Percentiles rank a stretch among this genome's conserved stretches.
Evolutionary conservation across 441 rosid species (phyloP).

Genomic region (Kokia cookei): DNA sequence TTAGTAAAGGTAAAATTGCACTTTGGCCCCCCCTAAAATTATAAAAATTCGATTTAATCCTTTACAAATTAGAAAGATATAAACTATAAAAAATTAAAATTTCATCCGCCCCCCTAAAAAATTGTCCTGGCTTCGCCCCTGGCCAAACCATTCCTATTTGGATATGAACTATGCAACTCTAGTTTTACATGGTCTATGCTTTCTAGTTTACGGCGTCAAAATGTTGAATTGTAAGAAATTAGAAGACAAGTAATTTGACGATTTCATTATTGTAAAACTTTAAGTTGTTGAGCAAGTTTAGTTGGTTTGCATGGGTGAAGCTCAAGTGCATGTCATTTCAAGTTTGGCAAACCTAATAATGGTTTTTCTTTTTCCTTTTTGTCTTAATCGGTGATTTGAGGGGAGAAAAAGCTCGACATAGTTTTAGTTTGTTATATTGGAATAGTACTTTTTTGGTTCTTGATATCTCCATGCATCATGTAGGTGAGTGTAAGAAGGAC

Average conservation of each 20-base stretch:
- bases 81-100: too few species aligned
- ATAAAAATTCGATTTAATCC: too few species aligned
- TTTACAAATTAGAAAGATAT: too few species aligned
- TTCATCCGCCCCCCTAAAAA: too few species aligned
- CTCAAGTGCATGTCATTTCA: neutral
- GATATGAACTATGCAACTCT: neutral
- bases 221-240: neutral
- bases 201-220: neutral
- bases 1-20: too few species aligned
- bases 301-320: neutral
- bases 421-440: constrained; percentile 1
- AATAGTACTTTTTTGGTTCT: neutral
- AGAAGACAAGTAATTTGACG: neutral
- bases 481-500: constrained; percentile 54
- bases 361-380: neutral
- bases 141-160: neutral
- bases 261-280: neutral
- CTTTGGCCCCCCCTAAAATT: too few species aligned
- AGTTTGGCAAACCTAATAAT: neutral
- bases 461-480: constrained; percentile 3
- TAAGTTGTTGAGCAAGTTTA: neutral
- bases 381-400: neutral
- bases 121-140: too few species aligned
- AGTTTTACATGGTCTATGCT: neutral
- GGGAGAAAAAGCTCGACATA: neutral